Base-by-base conservation (phyloP, 202 grass and related monocot species). In the Musa balbisiana region DNA sequence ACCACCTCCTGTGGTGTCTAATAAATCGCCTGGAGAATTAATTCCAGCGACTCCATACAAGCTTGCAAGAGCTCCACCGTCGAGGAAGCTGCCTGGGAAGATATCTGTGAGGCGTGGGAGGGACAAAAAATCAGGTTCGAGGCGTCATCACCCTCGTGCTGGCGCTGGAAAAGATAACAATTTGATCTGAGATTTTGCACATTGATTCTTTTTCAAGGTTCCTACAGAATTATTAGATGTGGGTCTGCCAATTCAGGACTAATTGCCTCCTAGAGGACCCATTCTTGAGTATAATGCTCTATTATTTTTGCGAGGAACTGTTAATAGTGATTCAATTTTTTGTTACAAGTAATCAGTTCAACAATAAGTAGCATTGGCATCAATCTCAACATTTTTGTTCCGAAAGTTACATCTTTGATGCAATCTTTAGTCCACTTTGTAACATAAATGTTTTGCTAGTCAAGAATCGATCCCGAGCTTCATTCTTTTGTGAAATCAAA, bases 81-180 rank as follows among this genome's bases (percentile, higher is more conserved):
- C 85, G 13, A 90, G 82, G 59, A 84, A 88, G 58, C 55, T 77
- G 49, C 78, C 87, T 20, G 8, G 13, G 23, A 74, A 58, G 72
- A 19, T 58, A 56, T 50, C 72, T 55, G 73, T 80, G 22, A 91
- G 76, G 62, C 90, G 82, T 20, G 66, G 82, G 0, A 86, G 83
- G 70, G 86, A 83, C 69, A 97, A 88, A 75, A 96, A 78, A 83
- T 88, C 89, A 23, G 78, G 85, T 83, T 87, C 87, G 0, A 92
- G 81, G 81, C 87, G 87, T 53, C 53, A 76, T 76, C 75, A 82
- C 60, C 78, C 69, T 64, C 88, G 86, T 71, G 54, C 69, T 26
- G 49, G 67, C 43, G 56, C 27, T 19, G 81, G 58, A 27, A 86
- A 81, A 81, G 91, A 90, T 26, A 80, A 73, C 76, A 83, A 69